phyloP scores from a whole-genome alignment of 495 filamentous ascomycete genomes.

The Neurospora discreta region DNA sequence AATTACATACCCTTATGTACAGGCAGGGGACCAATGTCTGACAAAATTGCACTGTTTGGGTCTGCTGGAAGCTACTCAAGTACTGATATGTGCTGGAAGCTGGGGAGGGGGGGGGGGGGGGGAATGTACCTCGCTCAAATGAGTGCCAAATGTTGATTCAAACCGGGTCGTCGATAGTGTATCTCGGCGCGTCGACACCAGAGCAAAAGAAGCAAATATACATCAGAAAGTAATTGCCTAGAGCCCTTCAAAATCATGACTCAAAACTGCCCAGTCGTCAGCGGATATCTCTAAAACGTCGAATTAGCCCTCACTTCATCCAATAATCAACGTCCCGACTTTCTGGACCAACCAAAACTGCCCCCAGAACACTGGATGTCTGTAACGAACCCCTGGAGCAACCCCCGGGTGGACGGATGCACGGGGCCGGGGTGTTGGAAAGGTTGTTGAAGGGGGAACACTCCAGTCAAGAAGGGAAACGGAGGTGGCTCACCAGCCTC shows the following conservation, averaged over 20 bases:
- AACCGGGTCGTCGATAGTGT: not conserved
- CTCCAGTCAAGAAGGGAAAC: not conserved
- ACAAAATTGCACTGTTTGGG: not conserved
- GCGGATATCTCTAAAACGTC: not conserved
- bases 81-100: not conserved
- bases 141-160: not conserved
- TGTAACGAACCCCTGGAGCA: not conserved
- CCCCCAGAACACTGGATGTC: not conserved
- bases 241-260: not conserved
- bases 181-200: not conserved
- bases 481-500: not conserved
- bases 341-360: not conserved
- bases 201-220: not conserved
- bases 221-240: not conserved
- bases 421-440: not conserved
- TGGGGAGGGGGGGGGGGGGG: too few relatives aligned
- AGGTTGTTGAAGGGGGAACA: not conserved
- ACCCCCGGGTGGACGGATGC: not conserved
- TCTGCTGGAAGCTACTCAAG: not conserved
- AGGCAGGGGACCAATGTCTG: not conserved
- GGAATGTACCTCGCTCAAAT: not conserved
- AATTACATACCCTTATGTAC: not conserved
- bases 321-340: not conserved
- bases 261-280: not conserved
- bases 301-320: not conserved